Percentiles rank a stretch among this genome's conserved stretches.
These are phyloP conservation scores for Diatrype stigma DNA, from an alignment of 2,329 filamentous ascomycete species.

Conservation along the genomic window DNA sequence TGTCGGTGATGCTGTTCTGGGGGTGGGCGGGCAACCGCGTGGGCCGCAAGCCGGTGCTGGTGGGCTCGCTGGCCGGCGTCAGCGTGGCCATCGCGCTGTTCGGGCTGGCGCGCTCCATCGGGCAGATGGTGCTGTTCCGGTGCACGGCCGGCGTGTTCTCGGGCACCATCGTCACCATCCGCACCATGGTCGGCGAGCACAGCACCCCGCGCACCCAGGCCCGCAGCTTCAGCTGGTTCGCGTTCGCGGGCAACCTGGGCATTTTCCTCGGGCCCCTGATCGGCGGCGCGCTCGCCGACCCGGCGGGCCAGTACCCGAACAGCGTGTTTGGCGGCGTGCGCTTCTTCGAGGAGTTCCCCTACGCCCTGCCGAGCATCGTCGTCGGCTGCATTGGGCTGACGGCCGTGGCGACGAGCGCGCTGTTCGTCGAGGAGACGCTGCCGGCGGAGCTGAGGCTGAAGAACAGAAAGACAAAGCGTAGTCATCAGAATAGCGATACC, in stretches of 20 bases:
- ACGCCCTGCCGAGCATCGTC: conserved; percentile 59
- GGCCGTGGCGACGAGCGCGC: conserved; percentile 44
- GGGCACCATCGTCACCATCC: conserved; percentile 68
- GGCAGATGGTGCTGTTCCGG: conserved; percentile 71
- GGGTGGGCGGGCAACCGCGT: conserved; percentile 62
- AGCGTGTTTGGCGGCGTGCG: conserved; percentile 46
- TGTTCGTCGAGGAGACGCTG: conserved; percentile 63
- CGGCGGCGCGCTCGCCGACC: conserved; percentile 66
- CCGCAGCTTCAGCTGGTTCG: conserved; percentile 70
- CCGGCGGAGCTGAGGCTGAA: conserved; percentile 8
- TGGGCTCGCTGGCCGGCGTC: conserved; percentile 63
- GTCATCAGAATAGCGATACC: neutral
- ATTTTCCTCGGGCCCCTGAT: conserved; percentile 68
- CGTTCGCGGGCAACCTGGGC: conserved; percentile 69
- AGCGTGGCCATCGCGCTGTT: conserved; percentile 59
- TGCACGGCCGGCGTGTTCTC: conserved; percentile 70
- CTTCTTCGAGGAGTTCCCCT: conserved; percentile 63
- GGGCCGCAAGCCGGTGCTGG: conserved; percentile 69
- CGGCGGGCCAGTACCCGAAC: conserved; percentile 60
- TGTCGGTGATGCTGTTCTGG: conserved; percentile 74
- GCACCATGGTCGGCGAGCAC: conserved; percentile 73
- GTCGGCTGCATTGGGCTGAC: conserved; percentile 50
- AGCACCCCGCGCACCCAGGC: conserved; percentile 68
- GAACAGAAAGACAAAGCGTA: conserved; percentile 13
- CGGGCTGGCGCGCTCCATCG: conserved; percentile 61